These are phyloP conservation scores for Tolypocladium inflatum DNA, from an alignment of 2,329 filamentous ascomycete genomes.

Conservation along the genomic window DNA sequence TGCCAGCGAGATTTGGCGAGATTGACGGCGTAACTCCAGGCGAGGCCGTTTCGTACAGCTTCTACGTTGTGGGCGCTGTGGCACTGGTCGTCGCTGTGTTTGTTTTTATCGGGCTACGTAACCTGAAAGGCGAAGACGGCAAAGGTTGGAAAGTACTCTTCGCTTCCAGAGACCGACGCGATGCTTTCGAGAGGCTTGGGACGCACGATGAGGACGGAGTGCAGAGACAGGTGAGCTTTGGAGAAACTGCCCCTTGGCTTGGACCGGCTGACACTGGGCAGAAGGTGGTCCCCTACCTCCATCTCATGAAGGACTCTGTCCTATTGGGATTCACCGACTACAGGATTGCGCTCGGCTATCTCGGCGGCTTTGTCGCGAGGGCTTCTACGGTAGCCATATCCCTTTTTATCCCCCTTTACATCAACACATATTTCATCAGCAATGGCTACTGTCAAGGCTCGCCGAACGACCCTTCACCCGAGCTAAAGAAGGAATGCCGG, in stretches of 20 bases:
- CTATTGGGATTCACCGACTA: constrained; percentile 64
- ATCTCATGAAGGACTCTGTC: constrained; percentile 53
- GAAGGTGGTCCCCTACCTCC: constrained; percentile 44
- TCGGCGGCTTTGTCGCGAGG: constrained; percentile 89
- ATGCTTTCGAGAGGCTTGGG: constrained; percentile 9
- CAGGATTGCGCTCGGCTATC: constrained; percentile 76
- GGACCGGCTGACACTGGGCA: constrained; percentile 2
- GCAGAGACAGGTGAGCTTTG: constrained; percentile 15
- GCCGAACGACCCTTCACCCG: constrained; percentile 53
- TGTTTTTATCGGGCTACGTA: constrained; percentile 69
- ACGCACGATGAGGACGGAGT: constrained; percentile 9
- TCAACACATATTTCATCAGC: constrained; percentile 82
- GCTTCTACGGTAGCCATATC: constrained; percentile 93
- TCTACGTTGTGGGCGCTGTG: constrained; percentile 73
- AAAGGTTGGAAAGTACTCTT: constrained; percentile 61
- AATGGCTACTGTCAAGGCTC: constrained; percentile 68
- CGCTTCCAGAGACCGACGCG: constrained; percentile 21
- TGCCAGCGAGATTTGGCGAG: constrained; percentile 70
- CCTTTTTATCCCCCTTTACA: constrained; percentile 84
- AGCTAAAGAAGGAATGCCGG: constrained; percentile 77
- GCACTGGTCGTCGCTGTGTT: constrained; percentile 63
- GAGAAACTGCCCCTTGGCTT: background rate
- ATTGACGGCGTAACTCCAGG: constrained; percentile 62
- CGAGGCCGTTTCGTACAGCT: constrained; percentile 71
- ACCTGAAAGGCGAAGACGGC: constrained; percentile 60